These are phyloP conservation scores for Omphalotus olearius DNA, from an alignment of 1,284 basidiomycete species.

Conservation along the genomic window DNA sequence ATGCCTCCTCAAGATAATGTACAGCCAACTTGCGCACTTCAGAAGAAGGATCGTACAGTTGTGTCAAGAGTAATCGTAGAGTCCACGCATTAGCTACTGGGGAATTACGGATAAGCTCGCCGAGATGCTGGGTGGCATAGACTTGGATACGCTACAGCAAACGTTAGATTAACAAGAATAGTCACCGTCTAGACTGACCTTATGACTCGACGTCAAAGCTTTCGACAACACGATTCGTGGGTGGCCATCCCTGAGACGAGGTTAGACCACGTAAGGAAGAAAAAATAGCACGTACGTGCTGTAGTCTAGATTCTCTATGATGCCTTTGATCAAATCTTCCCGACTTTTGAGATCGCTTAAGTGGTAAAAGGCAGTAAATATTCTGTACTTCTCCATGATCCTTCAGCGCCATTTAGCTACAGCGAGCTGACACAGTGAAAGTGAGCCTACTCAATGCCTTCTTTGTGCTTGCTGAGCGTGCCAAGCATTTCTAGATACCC, in stretches of 20 bases:
- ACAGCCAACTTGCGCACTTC: slow-evolving; percentile 92
- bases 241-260: slow-evolving; percentile 77
- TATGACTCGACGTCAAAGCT: slow-evolving; percentile 88
- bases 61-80: slow-evolving; percentile 85
- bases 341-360: slow-evolving; percentile 86
- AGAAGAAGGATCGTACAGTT: slow-evolving; percentile 89
- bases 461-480: slow-evolving; percentile 79
- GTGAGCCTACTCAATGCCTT: slow-evolving; percentile 84
- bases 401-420: slow-evolving; percentile 34
- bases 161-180: neutral
- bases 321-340: slow-evolving; percentile 88
- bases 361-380: slow-evolving; percentile 95
- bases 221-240: slow-evolving; percentile 89
- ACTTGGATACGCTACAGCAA: slow-evolving; percentile 74
- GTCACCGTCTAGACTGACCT: slow-evolving; percentile 39
- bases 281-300: slow-evolving; percentile 54
- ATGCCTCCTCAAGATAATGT: slow-evolving; percentile 85
- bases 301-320: slow-evolving; percentile 92
- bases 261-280: slow-evolving; percentile 6
- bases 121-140: slow-evolving; percentile 87
- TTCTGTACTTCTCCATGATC: slow-evolving; percentile 85
- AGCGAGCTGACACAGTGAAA: neutral
- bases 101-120: slow-evolving; percentile 68
- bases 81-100: slow-evolving; percentile 76
- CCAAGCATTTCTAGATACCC: slow-evolving; percentile 98